Conservation (phyloP, 441 rosid species). For the Cnidoscolus chayamansa region DNA sequence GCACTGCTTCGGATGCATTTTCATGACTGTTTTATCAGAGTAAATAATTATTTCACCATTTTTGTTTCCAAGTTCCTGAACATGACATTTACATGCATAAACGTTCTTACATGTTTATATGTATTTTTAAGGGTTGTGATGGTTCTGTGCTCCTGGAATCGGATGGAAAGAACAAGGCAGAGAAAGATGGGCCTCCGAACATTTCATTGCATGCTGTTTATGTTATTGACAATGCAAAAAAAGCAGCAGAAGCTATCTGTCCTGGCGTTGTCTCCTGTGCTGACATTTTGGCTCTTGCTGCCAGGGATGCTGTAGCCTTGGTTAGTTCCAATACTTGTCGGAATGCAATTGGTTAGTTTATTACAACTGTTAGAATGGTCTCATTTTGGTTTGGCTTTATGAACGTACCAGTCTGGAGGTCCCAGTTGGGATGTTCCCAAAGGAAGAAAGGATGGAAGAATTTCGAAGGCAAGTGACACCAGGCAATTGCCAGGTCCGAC, state of each 20-base stretch:
- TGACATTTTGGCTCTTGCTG: slow-evolving; percentile 61
- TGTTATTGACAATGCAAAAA: slow-evolving; percentile 56
- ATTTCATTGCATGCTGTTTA: slow-evolving; percentile 55
- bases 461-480: slow-evolving; percentile 53
- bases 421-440: slow-evolving; percentile 61
- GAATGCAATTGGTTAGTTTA: neutral
- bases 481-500: slow-evolving; percentile 46
- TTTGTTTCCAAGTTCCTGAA: neutral
- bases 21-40: slow-evolving; percentile 58
- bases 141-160: slow-evolving; percentile 53
- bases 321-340: slow-evolving; percentile 27
- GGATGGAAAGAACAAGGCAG: slow-evolving; percentile 43
- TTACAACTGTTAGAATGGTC: too few species aligned
- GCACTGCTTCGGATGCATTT: slow-evolving; percentile 61
- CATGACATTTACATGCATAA: too few species aligned
- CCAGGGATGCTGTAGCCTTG: slow-evolving; percentile 52
- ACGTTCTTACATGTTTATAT: neutral
- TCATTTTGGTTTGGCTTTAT: neutral
- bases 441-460: slow-evolving; percentile 64
- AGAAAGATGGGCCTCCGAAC: slow-evolving; percentile 63
- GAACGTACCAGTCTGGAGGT: slow-evolving; percentile 48
- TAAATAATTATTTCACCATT: slow-evolving; percentile 13
- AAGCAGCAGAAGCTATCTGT: slow-evolving; percentile 42
- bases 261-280: slow-evolving; percentile 70
- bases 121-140: slow-evolving; percentile 48